phyloP scores from a whole-genome alignment of 352 stramenopile genomes.

The Phytophthora vignae region DNA sequence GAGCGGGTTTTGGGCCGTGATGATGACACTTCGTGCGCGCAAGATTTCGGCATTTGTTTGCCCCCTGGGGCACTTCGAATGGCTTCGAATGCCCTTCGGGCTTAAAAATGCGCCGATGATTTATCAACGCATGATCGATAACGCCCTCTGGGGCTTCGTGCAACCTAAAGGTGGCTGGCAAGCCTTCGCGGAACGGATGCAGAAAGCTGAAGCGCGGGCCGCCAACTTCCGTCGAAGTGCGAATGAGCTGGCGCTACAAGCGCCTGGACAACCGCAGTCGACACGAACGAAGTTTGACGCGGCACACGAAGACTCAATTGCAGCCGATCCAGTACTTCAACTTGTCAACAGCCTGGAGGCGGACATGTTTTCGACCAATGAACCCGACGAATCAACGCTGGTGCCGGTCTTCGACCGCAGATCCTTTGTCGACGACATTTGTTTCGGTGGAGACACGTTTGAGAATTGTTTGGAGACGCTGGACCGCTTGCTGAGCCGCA shows the following conservation, averaged over 20 bases:
- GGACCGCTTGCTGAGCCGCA: conserved; percentile 11
- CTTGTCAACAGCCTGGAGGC: background rate
- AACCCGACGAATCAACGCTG: too few relatives aligned
- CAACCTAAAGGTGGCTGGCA: background rate
- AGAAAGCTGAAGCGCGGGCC: background rate
- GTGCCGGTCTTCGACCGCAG: too few relatives aligned
- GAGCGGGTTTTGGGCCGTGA: background rate
- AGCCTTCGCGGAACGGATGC: background rate
- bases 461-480: conserved; percentile 5
- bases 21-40: background rate
- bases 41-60: conserved; percentile 8
- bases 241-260: too few relatives aligned
- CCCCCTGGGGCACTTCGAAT: conserved; percentile 11
- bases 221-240: background rate
- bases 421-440: too few relatives aligned
- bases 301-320: background rate
- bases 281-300: background rate
- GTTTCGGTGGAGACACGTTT: conserved; percentile 13
- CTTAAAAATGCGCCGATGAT: conserved; percentile 14
- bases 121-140: conserved; percentile 4
- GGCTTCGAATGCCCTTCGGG: conserved; percentile 5
- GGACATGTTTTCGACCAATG: too few relatives aligned
- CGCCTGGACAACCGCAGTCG: background rate
- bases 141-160: background rate
- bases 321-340: background rate